phyloP scores from a whole-genome alignment of 169 alveolate genomes.

The Ichthyophthirius multifiliis region DNA sequence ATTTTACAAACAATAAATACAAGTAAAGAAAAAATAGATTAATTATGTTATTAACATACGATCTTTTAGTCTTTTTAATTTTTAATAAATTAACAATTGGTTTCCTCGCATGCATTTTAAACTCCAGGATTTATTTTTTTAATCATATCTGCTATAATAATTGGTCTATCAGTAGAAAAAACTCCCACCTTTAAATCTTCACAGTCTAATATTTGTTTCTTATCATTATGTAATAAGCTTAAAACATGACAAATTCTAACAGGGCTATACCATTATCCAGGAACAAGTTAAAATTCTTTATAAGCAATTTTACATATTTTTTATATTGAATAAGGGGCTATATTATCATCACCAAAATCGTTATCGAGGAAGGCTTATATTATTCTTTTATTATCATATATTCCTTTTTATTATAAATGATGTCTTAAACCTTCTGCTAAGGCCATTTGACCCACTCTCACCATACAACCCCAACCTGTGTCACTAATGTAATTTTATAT shows the following conservation, averaged over 20 bases:
- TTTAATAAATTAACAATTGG: background rate
- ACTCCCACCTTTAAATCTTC: conserved; percentile 26
- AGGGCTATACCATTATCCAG: conserved; percentile 46
- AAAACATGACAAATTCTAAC: conserved; percentile 12
- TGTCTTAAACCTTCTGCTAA: conserved; percentile 25
- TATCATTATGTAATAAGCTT: conserved; percentile 18
- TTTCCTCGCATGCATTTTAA: background rate
- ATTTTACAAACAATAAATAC: conserved; percentile 8
- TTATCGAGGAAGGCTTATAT: conserved; percentile 31
- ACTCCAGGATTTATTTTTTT: conserved; percentile 7
- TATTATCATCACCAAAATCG: background rate
- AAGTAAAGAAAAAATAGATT: background rate
- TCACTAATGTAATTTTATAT: conserved; percentile 27
- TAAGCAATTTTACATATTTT: conserved; percentile 22
- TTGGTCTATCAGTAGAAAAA: background rate
- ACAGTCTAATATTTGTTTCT: conserved; percentile 3
- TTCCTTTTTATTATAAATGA: conserved; percentile 30
- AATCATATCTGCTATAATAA: background rate
- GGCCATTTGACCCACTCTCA: conserved; percentile 41
- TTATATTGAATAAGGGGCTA: conserved; percentile 34
- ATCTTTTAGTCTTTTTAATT: background rate
- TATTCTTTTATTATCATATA: conserved; percentile 12
- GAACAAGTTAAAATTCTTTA: conserved; percentile 14
- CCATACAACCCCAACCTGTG: conserved; percentile 46
- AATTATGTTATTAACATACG: background rate